Conservation (phyloP, 345 rosid genomes). For the Eucalyptus cloeziana region DNA sequence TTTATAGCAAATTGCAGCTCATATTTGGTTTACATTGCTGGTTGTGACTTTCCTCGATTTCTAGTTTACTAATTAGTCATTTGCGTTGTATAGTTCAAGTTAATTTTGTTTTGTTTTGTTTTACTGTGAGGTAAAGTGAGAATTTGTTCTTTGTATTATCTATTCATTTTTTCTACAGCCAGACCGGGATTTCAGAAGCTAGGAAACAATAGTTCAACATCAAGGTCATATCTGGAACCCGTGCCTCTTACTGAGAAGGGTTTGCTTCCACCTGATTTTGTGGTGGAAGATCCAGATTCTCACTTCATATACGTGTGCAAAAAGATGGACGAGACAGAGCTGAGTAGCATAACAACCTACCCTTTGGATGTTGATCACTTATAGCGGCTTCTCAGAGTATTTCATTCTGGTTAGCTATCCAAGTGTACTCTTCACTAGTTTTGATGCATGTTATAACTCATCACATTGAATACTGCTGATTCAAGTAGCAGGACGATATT, state of each 20-base stretch:
- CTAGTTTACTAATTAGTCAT: background rate
- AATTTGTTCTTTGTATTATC: background rate
- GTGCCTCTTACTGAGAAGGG: constrained; percentile 57
- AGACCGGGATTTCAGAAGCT: constrained; percentile 68
- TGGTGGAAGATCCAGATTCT: constrained; percentile 82
- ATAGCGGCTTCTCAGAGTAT: background rate
- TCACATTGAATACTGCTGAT: background rate
- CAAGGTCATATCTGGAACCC: constrained; percentile 49
- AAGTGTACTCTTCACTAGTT: background rate
- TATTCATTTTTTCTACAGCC: constrained; percentile 32
- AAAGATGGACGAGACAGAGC: constrained; percentile 31
- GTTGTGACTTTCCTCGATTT: background rate
- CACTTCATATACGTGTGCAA: constrained; percentile 81
- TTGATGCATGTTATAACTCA: background rate
- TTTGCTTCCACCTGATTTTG: constrained; percentile 50
- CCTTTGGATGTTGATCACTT: constrained; percentile 26
- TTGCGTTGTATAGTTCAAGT: background rate
- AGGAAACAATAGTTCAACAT: constrained; percentile 21
- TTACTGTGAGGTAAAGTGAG: background rate
- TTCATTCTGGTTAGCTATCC: background rate
- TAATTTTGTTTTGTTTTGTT: background rate
- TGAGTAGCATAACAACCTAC: constrained; percentile 10
- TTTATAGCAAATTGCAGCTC: background rate
- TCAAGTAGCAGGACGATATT: background rate
- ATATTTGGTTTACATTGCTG: background rate